A percentile compares a stretch with the other conserved stretches of the same genome.
phyloP scores from a whole-genome alignment of 1,284 basidiomycete genomes.

The Caloboletus inedulis region DNA sequence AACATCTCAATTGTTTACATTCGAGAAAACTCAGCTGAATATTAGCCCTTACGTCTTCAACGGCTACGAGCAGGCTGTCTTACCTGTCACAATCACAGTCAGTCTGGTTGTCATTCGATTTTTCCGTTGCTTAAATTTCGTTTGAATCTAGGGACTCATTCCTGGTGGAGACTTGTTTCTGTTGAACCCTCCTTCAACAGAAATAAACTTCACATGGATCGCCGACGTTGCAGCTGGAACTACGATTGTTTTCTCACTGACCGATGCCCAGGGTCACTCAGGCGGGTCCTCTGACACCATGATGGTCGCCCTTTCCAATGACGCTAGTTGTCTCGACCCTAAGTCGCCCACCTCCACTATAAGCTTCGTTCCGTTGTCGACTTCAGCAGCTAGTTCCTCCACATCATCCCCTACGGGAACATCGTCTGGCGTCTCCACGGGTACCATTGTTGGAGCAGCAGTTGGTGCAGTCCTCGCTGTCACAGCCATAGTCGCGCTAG shows the following conservation, averaged over 20 bases:
- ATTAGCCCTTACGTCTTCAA: conserved; percentile 53
- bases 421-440: conserved; percentile 36
- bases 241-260: conserved; percentile 57
- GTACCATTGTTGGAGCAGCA: conserved; percentile 56
- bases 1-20: neutral
- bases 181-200: conserved; percentile 44
- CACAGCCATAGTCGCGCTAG: conserved; percentile 48
- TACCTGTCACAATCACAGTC: conserved; percentile 62
- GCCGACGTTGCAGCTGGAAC: conserved; percentile 59
- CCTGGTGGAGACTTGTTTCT: conserved; percentile 52
- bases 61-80: conserved; percentile 46
- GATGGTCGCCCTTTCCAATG: conserved; percentile 48
- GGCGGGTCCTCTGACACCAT: conserved; percentile 58
- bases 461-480: conserved; percentile 55
- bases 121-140: neutral
- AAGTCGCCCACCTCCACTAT: conserved; percentile 52
- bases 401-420: conserved; percentile 20
- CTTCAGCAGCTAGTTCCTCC: conserved; percentile 32
- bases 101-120: conserved; percentile 18
- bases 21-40: conserved; percentile 8
- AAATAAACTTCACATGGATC: conserved; percentile 52
- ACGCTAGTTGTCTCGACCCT: conserved; percentile 49
- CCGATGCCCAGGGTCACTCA: conserved; percentile 51
- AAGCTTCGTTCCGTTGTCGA: conserved; percentile 21
- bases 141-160: conserved; percentile 51